These are phyloP conservation scores for Sparassis latifolia DNA, from an alignment of 1,284 basidiomycete species.

Conservation along the genomic window DNA sequence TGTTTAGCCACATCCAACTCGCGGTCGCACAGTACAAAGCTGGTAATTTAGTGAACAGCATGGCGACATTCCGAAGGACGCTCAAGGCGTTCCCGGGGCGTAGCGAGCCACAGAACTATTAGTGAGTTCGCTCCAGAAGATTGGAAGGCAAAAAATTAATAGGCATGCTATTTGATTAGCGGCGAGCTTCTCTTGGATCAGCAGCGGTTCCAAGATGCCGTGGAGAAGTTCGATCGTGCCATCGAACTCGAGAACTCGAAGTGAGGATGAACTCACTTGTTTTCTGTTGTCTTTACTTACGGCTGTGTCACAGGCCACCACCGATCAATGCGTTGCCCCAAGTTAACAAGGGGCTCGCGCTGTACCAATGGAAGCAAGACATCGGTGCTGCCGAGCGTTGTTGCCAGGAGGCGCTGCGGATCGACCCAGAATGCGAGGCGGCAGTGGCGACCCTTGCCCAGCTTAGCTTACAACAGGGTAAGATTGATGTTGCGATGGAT, in stretches of 20 bases:
- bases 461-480: conserved; percentile 87
- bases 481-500: conserved; percentile 81
- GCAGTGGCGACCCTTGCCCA: conserved; percentile 96
- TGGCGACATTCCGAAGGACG: conserved; percentile 85
- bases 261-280: conserved; percentile 34
- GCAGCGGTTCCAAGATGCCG: conserved; percentile 82
- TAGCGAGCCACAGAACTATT: conserved; percentile 89
- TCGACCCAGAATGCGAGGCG: conserved; percentile 94
- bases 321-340: conserved; percentile 84
- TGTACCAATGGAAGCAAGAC: conserved; percentile 97
- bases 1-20: conserved; percentile 94
- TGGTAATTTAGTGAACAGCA: conserved; percentile 71
- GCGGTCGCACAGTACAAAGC: conserved; percentile 97
- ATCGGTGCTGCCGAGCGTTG: conserved; percentile 76
- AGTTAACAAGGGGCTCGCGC: conserved; percentile 94
- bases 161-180: conserved; percentile 34
- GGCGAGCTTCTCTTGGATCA: conserved; percentile 96
- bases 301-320: conserved; percentile 36
- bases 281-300: not conserved
- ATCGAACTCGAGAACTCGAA: conserved; percentile 83
- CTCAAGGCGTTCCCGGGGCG: conserved; percentile 77
- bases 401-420: conserved; percentile 81
- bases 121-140: conserved; percentile 44
- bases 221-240: conserved; percentile 93
- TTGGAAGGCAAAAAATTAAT: not conserved